phyloP scores from a whole-genome alignment of 148 eudicot genomes.

The Chenopodium formosanum region DNA sequence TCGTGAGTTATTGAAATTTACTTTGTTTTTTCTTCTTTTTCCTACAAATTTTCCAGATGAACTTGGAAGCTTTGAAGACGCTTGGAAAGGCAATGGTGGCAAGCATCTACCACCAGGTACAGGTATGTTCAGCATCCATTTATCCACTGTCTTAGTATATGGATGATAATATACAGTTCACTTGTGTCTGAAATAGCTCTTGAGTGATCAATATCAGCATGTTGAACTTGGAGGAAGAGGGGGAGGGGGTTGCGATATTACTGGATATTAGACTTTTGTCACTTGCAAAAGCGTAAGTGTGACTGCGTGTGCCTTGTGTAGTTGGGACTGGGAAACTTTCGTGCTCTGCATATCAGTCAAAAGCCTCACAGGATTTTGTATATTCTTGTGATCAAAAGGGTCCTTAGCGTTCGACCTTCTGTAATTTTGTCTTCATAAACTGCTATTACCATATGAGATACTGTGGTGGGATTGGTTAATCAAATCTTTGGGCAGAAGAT shows the following conservation, averaged over 20 bases:
- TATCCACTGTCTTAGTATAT: neutral
- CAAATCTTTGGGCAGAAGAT: neutral
- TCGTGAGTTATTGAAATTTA: neutral
- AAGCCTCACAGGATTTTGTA: no score
- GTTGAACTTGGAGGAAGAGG: neutral
- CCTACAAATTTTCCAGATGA: conserved; percentile 46
- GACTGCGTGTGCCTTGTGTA: neutral
- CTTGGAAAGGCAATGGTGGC: conserved; percentile 64
- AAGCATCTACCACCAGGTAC: conserved; percentile 41
- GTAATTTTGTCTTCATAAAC: neutral
- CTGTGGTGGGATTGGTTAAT: neutral
- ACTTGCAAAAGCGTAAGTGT: neutral
- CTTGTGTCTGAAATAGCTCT: neutral
- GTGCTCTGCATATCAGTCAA: neutral
- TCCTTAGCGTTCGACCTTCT: neutral
- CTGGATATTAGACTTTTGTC: neutral
- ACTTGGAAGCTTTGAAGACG: conserved; percentile 66
- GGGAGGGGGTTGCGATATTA: neutral
- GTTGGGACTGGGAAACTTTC: neutral
- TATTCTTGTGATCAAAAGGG: no score
- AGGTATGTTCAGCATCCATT: conserved; percentile 22
- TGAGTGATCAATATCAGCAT: neutral
- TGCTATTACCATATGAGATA: neutral
- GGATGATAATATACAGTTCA: neutral
- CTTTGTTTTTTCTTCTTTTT: neutral